phyloP scores from a whole-genome alignment of 768 basidiomycete genomes.

The Mrakia hoshinonis region DNA sequence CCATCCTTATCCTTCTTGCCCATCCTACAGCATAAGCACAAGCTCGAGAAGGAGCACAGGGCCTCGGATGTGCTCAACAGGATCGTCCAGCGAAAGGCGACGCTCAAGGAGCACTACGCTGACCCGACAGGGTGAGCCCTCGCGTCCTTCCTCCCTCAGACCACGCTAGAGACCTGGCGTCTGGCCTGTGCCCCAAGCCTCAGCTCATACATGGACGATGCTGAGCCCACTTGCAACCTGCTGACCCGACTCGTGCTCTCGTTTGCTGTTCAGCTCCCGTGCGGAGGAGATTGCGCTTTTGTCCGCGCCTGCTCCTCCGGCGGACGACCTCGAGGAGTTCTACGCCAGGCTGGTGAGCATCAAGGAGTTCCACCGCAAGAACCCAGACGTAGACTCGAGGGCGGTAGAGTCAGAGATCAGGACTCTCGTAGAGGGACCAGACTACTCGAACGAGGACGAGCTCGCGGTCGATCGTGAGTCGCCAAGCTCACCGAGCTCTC shows the following conservation, averaged over 20 bases:
- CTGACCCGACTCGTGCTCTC: background rate
- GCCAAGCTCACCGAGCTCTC: constrained; percentile 4
- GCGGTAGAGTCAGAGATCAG: constrained; percentile 19
- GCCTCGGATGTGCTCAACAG: constrained; percentile 81
- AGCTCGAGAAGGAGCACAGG: constrained; percentile 62
- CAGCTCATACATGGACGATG: background rate
- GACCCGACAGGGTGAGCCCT: constrained; percentile 53
- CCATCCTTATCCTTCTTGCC: constrained; percentile 23
- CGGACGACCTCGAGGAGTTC: constrained; percentile 73
- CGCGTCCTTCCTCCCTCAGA: background rate
- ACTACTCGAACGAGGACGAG: constrained; percentile 74
- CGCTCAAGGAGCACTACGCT: constrained; percentile 64
- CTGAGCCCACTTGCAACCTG: too few relatives aligned
- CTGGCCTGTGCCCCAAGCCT: background rate
- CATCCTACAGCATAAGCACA: constrained; percentile 31
- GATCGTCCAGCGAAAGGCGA: constrained; percentile 57
- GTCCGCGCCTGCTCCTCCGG: constrained; percentile 37
- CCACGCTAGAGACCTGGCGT: background rate
- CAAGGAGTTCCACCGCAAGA: constrained; percentile 91
- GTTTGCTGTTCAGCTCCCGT: constrained; percentile 42
- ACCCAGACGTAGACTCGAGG: constrained; percentile 55
- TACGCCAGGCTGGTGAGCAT: constrained; percentile 91
- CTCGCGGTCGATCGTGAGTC: constrained; percentile 72
- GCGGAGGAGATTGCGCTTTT: constrained; percentile 36
- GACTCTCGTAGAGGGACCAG: constrained; percentile 41